Evolutionary conservation across 106 monocot genomes (phyloP), one percentile per base, ranked within the genome.

Genomic region (Iris macrosiphon): DNA sequence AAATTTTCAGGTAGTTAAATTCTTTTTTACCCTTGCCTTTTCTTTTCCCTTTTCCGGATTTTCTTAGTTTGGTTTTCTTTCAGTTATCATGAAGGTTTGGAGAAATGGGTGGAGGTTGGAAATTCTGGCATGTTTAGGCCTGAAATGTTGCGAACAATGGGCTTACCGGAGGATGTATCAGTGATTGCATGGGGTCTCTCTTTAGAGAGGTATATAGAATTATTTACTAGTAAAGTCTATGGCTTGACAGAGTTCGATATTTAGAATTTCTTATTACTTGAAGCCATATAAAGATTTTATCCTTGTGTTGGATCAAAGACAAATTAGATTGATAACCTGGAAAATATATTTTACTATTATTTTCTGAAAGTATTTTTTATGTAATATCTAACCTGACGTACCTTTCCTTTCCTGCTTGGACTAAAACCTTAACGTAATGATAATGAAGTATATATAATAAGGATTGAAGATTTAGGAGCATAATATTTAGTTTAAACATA

Each of bases 151-250:
- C 72, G 82, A 6, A 82, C 96, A 7, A 96, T 90, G 96, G 96
- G 96, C 3, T 72, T 96, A 46, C 96, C 96, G 1, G 82, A 86
- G 41, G 96, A 90, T 75, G 90, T 96, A 57, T 74, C 82, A 60
- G 90, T 96, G 30, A 90, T 96, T 59, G 96, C 96, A 43, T 96
- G 96, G 89, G 96, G 96, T 19, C 90, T 90, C 47, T 96, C 96
- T 9, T 78, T 90, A 43, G 96, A 96, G 62, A 90, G 96, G 96
- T 96, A 80, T 9, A 7, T 27, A 29, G 5, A 26, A 48, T 25
- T 9, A 3, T 48, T 48, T 3, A 24, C 12, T 10, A 7, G 48
- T 8, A 6, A n/a, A 22, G 10, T 17, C 19, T 6, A n/a, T 13
- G 3, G 6, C 23, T 10, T 38, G 7, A 10, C 11, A 38, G 37